Evolutionary conservation across 495 filamentous ascomycete genomes (phyloP).

Genomic region (Talaromyces ruber): DNA sequence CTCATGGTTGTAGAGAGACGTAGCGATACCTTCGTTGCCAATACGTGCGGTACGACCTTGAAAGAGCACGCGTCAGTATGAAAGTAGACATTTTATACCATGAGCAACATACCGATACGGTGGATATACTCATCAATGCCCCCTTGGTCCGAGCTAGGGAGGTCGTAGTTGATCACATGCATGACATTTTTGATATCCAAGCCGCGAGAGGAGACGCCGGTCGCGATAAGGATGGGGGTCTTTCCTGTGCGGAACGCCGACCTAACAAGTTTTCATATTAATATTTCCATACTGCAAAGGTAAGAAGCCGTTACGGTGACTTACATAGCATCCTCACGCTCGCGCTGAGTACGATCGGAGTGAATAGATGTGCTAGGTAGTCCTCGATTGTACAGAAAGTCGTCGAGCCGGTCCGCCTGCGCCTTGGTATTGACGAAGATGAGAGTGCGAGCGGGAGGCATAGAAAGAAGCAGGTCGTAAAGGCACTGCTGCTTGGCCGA

Average conservation of each 20-base stretch:
- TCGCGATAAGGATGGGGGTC: constrained; percentile 74
- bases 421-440: constrained; percentile 82
- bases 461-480: constrained; percentile 59
- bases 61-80: constrained; percentile 2
- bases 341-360: constrained; percentile 74
- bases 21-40: constrained; percentile 76
- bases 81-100: neutral
- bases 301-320: constrained; percentile 16
- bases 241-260: constrained; percentile 70
- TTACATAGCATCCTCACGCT: constrained; percentile 87
- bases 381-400: constrained; percentile 70
- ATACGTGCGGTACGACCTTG: constrained; percentile 88
- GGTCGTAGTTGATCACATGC: constrained; percentile 90
- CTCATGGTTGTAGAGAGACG: constrained; percentile 75
- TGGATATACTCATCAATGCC: constrained; percentile 93
- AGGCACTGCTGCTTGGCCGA: constrained; percentile 59
- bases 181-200: constrained; percentile 79
- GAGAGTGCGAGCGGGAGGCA: constrained; percentile 69
- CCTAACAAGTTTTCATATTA: constrained; percentile 24
- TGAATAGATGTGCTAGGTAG: constrained; percentile 85
- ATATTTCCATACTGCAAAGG: neutral
- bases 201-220: constrained; percentile 80
- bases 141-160: constrained; percentile 61
- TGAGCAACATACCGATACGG: constrained; percentile 63
- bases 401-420: constrained; percentile 72